Evolutionary conservation across 176 grass and related monocot species (phyloP).

Genomic region (Elaeis guineensis): DNA sequence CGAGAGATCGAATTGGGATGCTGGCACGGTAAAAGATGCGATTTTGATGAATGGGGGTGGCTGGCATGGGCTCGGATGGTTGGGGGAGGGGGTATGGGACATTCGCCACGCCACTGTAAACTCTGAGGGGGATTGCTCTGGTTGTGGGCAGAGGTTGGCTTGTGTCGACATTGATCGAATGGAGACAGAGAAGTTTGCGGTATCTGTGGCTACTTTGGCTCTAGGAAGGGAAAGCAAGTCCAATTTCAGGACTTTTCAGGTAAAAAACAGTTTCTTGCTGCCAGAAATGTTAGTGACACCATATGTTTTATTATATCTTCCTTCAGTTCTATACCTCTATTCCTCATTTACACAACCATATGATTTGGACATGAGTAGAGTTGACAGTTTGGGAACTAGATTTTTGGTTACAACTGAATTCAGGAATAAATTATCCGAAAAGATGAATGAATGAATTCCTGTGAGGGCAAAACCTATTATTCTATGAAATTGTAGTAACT

Average conservation of each 20-base stretch:
- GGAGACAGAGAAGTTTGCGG: slow-evolving; percentile 51
- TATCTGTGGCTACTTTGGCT: slow-evolving; percentile 63
- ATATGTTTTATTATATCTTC: slow-evolving; percentile 3
- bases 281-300: not conserved
- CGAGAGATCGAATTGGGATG: slow-evolving; percentile 16
- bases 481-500: too few species aligned
- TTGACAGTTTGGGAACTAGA: too few species aligned
- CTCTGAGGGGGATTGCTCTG: slow-evolving; percentile 21
- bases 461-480: too few species aligned
- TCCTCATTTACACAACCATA: not conserved
- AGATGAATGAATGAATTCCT: too few species aligned
- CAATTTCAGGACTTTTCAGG: slow-evolving; percentile 85
- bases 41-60: slow-evolving; percentile 63
- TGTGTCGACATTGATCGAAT: slow-evolving; percentile 44
- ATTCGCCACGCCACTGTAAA: slow-evolving; percentile 33
- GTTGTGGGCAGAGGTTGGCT: slow-evolving; percentile 37
- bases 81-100: slow-evolving; percentile 37
- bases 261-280: slow-evolving; percentile 4
- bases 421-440: too few species aligned
- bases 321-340: not conserved
- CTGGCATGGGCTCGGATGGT: slow-evolving; percentile 65
- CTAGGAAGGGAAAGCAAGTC: slow-evolving; percentile 63
- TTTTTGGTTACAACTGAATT: too few species aligned
- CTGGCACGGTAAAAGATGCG: slow-evolving; percentile 24
- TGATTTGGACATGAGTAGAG: too few species aligned